Evolutionary conservation across 192 early-diverging fungal genomes (phyloP).

Genomic region (Obelidium mucronatum): DNA sequence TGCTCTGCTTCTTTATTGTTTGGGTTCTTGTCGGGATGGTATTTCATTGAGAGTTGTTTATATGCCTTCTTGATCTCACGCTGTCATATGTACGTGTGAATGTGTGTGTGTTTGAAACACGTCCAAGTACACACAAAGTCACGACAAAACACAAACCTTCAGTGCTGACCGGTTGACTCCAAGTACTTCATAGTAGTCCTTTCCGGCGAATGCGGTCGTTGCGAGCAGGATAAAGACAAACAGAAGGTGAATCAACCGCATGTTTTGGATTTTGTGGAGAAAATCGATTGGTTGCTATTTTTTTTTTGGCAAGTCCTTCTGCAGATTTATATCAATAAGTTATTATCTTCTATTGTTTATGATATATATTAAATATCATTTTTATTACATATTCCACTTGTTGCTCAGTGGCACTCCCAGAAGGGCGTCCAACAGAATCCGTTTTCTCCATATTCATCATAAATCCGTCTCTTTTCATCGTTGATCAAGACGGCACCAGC

Average conservation of each 20-base stretch:
- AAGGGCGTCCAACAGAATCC: too few species aligned
- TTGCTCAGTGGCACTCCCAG: too few species aligned
- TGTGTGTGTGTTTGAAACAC: neutral
- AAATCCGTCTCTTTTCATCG: too few species aligned
- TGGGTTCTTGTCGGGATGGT: slow-evolving; percentile 65
- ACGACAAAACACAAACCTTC: slow-evolving; percentile 44
- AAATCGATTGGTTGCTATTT: too few species aligned
- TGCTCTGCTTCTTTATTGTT: slow-evolving; percentile 83
- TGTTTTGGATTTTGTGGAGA: neutral
- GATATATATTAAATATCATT: too few species aligned
- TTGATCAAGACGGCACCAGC: too few species aligned
- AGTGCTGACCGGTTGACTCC: slow-evolving; percentile 80
- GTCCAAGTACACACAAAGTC: neutral
- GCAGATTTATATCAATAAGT: too few species aligned
- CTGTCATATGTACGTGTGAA: too few species aligned
- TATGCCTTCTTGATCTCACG: slow-evolving; percentile 95
- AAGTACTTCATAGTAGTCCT: slow-evolving; percentile 89
- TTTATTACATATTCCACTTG: too few species aligned
- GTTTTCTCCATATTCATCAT: too few species aligned
- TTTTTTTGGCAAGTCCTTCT: too few species aligned
- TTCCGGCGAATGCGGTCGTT: slow-evolving; percentile 46
- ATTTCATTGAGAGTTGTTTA: slow-evolving; percentile 65
- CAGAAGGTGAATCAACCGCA: neutral
- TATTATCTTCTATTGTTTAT: too few species aligned
- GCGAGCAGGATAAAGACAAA: slow-evolving; percentile 39